Percentiles rank a stretch among this genome's conserved stretches.
These are phyloP conservation scores for Suillus luteus DNA, from an alignment of 768 basidiomycete genomes.

Conservation along the genomic window DNA sequence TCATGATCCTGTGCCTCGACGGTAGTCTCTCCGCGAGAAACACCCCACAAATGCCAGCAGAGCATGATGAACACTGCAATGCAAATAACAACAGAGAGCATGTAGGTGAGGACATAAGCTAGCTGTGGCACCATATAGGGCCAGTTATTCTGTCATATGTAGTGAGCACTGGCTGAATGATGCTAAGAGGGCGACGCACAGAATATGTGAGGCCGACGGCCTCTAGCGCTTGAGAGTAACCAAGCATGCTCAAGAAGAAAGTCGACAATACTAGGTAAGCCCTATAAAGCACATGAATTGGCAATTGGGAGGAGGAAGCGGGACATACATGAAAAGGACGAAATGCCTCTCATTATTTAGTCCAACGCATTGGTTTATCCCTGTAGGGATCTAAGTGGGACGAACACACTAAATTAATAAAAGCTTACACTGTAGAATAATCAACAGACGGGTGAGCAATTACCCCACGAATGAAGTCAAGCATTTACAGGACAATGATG, in stretches of 20 bases:
- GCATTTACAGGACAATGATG: conserved; percentile 86
- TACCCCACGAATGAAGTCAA: conserved; percentile 8
- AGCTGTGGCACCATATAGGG: conserved; percentile 64
- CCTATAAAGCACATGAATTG: conserved; percentile 43
- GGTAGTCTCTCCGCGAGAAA: conserved; percentile 77
- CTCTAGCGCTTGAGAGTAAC: conserved; percentile 59
- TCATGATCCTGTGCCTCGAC: conserved; percentile 91
- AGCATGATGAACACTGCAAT: conserved; percentile 75
- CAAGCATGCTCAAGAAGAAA: conserved; percentile 59
- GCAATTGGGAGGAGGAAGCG: background rate
- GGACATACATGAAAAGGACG: conserved; percentile 83
- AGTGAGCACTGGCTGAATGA: background rate
- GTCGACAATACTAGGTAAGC: conserved; percentile 77
- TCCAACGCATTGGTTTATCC: conserved; percentile 98
- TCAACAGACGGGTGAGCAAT: conserved; percentile 8
- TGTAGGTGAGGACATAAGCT: conserved; percentile 71
- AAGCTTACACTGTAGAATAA: conserved; percentile 41
- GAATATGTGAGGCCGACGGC: conserved; percentile 57
- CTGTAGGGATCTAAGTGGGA: conserved; percentile 39
- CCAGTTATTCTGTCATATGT: conserved; percentile 45
- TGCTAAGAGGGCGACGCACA: conserved; percentile 34
- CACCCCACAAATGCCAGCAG: conserved; percentile 69
- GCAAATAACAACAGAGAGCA: conserved; percentile 74
- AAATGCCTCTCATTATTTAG: conserved; percentile 96
- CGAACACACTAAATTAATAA: background rate